Base-by-base conservation (phyloP, 106 monocot species). In the Xerophyta viscosa region DNA sequence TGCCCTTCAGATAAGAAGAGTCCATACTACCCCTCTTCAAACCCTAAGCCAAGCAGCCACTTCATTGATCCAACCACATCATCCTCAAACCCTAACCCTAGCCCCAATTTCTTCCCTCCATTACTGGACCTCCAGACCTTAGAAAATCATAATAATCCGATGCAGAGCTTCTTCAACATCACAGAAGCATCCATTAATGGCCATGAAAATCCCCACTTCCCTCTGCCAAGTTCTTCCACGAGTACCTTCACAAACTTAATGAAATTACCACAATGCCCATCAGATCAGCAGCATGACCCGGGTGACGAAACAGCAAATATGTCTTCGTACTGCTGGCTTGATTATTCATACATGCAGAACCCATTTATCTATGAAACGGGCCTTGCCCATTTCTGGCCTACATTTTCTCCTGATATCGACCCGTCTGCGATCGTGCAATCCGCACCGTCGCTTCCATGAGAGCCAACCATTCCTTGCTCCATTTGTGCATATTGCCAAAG, bases 1-100 rank as follows among this genome's bases (percentile, higher is more conserved):
- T 58, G 66, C 48, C 65, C 52, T 63, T 57, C 52, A 29, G 81
- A 66, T 21, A 69, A 86, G 68, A 87, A 62, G 45, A 81, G 8
- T 48, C 56, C 50, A 8, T 67, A 46, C 57, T 67, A 67, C 50
- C 6, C 39, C 1, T 39, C 39, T 3, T 61, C 65, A 36, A 64
- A 50, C 67, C 19, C 5, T 33, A n/a, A n/a, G n/a, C n/a, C n/a
- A n/a, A 5, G 28, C 3, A 41, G 12, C 30, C 76, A 51, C 71
- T 41, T 57, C 13, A 45, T 60, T 7, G 68, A 65, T 11, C 62
- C 72, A 39, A 12, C 6, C 10, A 2, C 39, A 39, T 39, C 39
- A 39, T 3, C 39, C 10, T 3, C 39, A 39, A 39, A 39, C 39
- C 2, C 39, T 39, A 39, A 8, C 39, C 13, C 39, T 12, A 39